Evolutionary conservation across 176 grass and related monocot genomes (phyloP).

Genomic region (Alloteropsis semialata): DNA sequence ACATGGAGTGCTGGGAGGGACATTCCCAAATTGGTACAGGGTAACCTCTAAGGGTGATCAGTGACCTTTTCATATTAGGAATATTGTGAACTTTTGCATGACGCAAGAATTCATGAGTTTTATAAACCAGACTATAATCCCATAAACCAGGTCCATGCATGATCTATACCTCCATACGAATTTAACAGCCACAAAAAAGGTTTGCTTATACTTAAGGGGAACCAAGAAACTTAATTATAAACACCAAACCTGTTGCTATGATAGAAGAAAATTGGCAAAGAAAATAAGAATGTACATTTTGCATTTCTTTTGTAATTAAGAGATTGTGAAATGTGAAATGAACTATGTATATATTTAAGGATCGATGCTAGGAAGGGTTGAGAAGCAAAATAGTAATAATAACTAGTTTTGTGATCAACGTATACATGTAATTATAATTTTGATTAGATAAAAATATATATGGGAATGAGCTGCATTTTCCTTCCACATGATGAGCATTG

Average conservation of each 20-base stretch:
- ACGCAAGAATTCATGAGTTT: neutral
- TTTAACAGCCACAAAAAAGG: neutral
- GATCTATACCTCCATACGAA: neutral
- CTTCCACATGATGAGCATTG: conserved; percentile 16
- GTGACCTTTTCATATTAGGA: neutral
- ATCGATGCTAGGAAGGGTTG: neutral
- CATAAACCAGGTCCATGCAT: neutral
- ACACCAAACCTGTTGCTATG: neutral
- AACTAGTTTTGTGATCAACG: neutral
- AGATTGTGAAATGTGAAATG: neutral
- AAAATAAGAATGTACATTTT: neutral
- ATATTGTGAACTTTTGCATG: neutral
- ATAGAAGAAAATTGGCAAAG: neutral
- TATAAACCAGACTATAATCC: neutral
- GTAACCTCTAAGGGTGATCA: too few species aligned
- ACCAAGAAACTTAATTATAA: neutral
- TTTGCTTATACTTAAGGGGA: neutral
- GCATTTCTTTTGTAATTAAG: neutral
- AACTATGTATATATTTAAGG: neutral
- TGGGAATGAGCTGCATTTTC: neutral
- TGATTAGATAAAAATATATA: neutral
- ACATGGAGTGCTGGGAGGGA: too few species aligned
- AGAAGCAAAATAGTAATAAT: too few species aligned
- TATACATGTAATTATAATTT: neutral
- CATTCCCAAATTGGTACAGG: too few species aligned